Conservation (phyloP, 441 rosid species). For the Pelargonium exstipulatum region DNA sequence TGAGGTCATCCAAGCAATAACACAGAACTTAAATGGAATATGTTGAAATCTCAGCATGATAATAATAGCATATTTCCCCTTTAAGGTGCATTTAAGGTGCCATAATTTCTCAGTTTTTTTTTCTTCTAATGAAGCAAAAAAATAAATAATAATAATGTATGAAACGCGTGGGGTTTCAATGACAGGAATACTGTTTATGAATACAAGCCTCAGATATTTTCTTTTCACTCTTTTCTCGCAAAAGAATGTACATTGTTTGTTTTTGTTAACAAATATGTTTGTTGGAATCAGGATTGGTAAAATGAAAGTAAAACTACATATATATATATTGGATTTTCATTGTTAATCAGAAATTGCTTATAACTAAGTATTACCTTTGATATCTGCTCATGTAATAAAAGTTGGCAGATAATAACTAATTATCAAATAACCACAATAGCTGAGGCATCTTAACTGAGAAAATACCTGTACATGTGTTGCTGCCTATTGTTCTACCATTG, state of each 20-base stretch:
- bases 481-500: not conserved
- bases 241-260: not conserved
- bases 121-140: not conserved
- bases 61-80: not conserved
- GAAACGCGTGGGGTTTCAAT: not conserved
- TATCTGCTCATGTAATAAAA: too few species aligned
- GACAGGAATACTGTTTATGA: not conserved
- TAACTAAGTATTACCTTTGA: too few species aligned
- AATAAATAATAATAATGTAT: not conserved
- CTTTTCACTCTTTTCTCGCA: not conserved
- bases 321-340: not conserved
- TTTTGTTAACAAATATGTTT: not conserved
- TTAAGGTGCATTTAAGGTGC: not conserved
- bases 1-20: not conserved
- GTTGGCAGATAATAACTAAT: too few species aligned
- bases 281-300: not conserved
- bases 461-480: not conserved
- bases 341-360: not conserved
- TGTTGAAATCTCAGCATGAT: not conserved
- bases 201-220: not conserved
- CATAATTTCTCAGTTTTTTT: not conserved
- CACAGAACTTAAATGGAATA: not conserved
- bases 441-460: constrained; percentile 1
- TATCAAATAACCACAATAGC: not conserved
- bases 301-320: not conserved